phyloP scores from a whole-genome alignment of 2,329 filamentous ascomycete species.

The Phaeomoniella chlamydospora region DNA sequence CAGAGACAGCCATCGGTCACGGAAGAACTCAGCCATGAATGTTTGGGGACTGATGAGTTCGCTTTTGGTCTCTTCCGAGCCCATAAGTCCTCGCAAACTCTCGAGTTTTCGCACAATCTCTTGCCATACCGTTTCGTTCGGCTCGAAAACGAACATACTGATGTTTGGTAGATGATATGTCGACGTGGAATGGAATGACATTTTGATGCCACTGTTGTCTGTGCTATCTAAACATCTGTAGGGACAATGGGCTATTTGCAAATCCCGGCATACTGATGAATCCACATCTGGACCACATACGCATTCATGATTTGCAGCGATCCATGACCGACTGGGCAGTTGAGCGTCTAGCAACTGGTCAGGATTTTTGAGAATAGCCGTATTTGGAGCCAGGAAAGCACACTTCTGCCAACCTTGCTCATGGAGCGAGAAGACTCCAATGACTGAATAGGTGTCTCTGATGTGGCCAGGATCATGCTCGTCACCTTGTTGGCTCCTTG shows the following conservation, averaged over 20 bases:
- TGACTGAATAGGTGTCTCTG: conserved; percentile 41
- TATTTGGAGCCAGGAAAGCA: conserved; percentile 39
- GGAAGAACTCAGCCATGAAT: conserved; percentile 35
- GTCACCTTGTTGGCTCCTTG: no score
- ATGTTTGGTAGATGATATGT: conserved; percentile 35
- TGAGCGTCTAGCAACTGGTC: conserved; percentile 28
- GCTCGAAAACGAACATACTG: conserved; percentile 36
- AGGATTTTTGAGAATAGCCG: conserved; percentile 29
- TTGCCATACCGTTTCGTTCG: conserved; percentile 21
- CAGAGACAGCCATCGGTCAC: conserved; percentile 25
- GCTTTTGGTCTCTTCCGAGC: conserved; percentile 20
- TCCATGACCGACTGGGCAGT: conserved; percentile 23
- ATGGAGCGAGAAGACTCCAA: conserved; percentile 35
- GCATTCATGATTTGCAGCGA: conserved; percentile 36
- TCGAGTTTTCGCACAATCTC: conserved; percentile 26
- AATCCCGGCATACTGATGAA: conserved; percentile 33
- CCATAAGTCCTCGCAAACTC: conserved; percentile 23
- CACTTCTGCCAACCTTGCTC: conserved; percentile 20
- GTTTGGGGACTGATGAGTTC: conserved; percentile 41
- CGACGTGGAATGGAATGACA: conserved; percentile 8
- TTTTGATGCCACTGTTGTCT: conserved; percentile 10
- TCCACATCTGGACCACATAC: conserved; percentile 38
- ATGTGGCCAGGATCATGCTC: conserved; percentile 23
- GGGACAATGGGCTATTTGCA: conserved; percentile 33
- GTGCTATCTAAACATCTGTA: conserved; percentile 27